Evolutionary conservation across 805 yeast genomes (phyloP), one percentile per base, ranked within the genome.

Genomic region (Martiniozyma abietophila): DNA sequence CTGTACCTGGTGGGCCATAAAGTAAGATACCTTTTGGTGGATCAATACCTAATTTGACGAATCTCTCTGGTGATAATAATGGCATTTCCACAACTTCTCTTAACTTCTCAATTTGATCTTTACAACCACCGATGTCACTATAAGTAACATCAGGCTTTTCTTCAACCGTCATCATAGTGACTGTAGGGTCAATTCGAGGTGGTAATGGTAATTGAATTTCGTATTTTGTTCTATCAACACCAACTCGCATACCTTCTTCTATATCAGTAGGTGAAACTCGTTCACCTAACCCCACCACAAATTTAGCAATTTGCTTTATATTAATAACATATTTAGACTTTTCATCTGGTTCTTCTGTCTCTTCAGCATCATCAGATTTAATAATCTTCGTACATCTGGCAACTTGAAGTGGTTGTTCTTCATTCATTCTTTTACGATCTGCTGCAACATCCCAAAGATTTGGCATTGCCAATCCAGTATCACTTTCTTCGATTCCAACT

Each of bases 91-190:
- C 97, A 41, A 89, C 97, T 60, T 88, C 97, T 57, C 96, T 74
- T 41, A 88, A 68, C 60, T 89, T 88, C 58, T 92, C 99, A 51
- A 92, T 89, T 60, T 92, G 99, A 43, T 92, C 97, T 65, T 92
- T 92, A 58, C 96, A 85, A 25, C 99, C 99, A 49, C 99, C 99
- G 43, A 92, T 88, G 57, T 92, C 99, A 42, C 94, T 83, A 60
- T 92, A 92, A 2, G 99, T 92, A 25, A 92, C 97, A 61, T 92
- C 98, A 10, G 98, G 99, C 59, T 92, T 92, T 62, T 92, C 99
- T 61, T 92, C 99, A 31, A 92, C 99, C 2, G 97, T 89, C 99
- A 92, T 92, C 98, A 92, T 92, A 6, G 98, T 92, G 35, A 92
- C 99, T 25, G 86, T 74, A 10, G 99, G 97, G 59, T 92, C 99